Evolutionary conservation across 2,329 filamentous ascomycete species (phyloP).

Genomic region (Blastomyces parvus): DNA sequence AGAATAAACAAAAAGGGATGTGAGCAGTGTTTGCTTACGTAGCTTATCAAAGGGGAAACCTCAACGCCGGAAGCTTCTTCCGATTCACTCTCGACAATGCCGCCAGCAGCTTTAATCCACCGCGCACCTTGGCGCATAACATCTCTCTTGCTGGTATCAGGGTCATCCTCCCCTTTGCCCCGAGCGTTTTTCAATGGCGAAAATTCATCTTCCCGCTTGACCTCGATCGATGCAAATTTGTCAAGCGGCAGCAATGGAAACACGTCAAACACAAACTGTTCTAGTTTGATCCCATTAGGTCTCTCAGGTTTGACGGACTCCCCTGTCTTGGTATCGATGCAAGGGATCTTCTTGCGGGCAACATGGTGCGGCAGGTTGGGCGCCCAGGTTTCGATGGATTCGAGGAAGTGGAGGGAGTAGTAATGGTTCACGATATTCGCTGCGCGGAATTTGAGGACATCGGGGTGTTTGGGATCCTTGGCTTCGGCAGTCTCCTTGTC

Average conservation of each 20-base stretch:
- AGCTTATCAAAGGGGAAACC: conserved; percentile 87
- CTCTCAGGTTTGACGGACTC: conserved; percentile 81
- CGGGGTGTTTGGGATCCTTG: conserved; percentile 67
- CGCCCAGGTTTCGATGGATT: conserved; percentile 78
- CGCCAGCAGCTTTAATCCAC: conserved; percentile 75
- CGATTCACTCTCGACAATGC: conserved; percentile 56
- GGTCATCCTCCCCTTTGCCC: conserved; percentile 83
- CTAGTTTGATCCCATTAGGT: conserved; percentile 96
- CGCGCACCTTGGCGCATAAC: conserved; percentile 83
- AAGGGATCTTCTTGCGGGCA: conserved; percentile 96
- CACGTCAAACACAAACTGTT: conserved; percentile 98
- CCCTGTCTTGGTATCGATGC: conserved; percentile 64
- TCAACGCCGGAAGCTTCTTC: conserved; percentile 62
- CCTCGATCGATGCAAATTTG: conserved; percentile 93
- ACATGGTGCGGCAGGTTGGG: conserved; percentile 88
- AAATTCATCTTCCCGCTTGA: conserved; percentile 95
- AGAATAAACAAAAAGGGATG: conserved; percentile 1
- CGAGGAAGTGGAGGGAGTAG: conserved; percentile 89
- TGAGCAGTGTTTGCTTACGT: conserved; percentile 54
- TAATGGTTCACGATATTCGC: conserved; percentile 99
- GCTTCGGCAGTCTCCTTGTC: conserved; percentile 81
- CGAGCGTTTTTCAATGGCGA: conserved; percentile 88
- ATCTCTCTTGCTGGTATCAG: conserved; percentile 82
- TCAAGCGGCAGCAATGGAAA: conserved; percentile 79
- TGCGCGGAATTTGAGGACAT: conserved; percentile 86